Conservation (phyloP, 2,329 filamentous ascomycete species). For the Penicillium sp. region DNA sequence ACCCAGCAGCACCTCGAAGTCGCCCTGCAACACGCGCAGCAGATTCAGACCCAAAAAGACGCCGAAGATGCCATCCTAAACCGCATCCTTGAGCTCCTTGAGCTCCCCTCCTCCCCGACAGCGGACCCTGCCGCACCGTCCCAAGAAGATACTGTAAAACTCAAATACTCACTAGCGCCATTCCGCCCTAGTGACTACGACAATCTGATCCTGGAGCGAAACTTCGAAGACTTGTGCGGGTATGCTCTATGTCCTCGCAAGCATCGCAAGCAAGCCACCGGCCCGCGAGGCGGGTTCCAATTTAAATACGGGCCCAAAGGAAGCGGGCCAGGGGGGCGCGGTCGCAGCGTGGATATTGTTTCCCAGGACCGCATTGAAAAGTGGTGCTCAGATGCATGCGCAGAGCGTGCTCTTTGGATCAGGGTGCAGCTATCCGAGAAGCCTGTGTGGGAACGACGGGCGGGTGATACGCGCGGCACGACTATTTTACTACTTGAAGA, state of each 20-base stretch:
- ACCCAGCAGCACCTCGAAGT: constrained; percentile 54
- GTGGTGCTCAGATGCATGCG: constrained; percentile 83
- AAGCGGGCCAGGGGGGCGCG: constrained; percentile 42
- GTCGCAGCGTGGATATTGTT: constrained; percentile 63
- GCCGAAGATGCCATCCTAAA: constrained; percentile 71
- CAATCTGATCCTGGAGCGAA: constrained; percentile 82
- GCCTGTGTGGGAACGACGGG: constrained; percentile 77
- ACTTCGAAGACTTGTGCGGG: constrained; percentile 76
- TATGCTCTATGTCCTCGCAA: constrained; percentile 73
- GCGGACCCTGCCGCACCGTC: constrained; percentile 54
- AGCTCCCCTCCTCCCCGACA: constrained; percentile 53
- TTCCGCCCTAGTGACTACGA: constrained; percentile 92
- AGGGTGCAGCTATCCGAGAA: constrained; percentile 84
- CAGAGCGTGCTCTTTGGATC: constrained; percentile 75
- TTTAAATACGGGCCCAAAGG: constrained; percentile 58
- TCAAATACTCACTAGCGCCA: constrained; percentile 64
- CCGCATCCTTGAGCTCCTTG: constrained; percentile 68
- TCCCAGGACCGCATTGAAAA: constrained; percentile 70
- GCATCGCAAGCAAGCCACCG: constrained; percentile 55
- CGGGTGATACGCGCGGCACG: constrained; percentile 45
- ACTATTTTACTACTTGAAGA: constrained; percentile 67
- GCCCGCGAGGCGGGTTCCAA: constrained; percentile 60
- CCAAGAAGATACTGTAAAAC: constrained; percentile 59
- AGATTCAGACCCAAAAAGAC: constrained; percentile 78
- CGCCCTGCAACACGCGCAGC: constrained; percentile 76